phyloP scores from a whole-genome alignment of 2,329 filamentous ascomycete genomes.

The Colletotrichum filicis region DNA sequence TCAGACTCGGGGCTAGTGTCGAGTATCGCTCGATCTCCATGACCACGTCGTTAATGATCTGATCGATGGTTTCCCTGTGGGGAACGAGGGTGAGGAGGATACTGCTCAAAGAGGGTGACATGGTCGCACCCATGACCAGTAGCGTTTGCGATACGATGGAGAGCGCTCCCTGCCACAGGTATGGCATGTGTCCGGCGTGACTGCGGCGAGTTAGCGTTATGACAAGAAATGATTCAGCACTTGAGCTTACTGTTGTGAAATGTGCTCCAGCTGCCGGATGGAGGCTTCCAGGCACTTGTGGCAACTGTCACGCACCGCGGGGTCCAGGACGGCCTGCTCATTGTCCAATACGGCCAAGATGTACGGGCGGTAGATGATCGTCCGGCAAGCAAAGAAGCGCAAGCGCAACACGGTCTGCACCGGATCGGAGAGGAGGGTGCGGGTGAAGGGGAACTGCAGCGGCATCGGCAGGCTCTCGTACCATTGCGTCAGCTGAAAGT shows the following conservation, averaged over 20 bases:
- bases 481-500: constrained; percentile 87
- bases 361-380: constrained; percentile 87
- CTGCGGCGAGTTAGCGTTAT: constrained; percentile 54
- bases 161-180: constrained; percentile 86
- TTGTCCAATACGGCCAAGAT: constrained; percentile 84
- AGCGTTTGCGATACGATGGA: constrained; percentile 86
- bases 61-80: constrained; percentile 72
- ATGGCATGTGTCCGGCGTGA: constrained; percentile 85
- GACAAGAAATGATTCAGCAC: background rate
- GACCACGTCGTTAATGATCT: constrained; percentile 82
- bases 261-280: constrained; percentile 82
- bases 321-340: constrained; percentile 77
- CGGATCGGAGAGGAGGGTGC: constrained; percentile 74
- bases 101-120: constrained; percentile 77
- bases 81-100: constrained; percentile 70
- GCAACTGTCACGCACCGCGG: constrained; percentile 79
- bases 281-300: constrained; percentile 85
- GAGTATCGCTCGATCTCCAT: constrained; percentile 80
- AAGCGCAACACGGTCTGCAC: constrained; percentile 83
- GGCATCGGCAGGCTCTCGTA: constrained; percentile 81
- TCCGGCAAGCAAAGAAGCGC: constrained; percentile 86
- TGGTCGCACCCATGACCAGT: constrained; percentile 85
- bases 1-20: constrained; percentile 79
- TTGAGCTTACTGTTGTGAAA: constrained; percentile 75
- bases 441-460: constrained; percentile 81